phyloP scores from a whole-genome alignment of 2,329 filamentous ascomycete genomes.

The Trichoderma brevicompactum region DNA sequence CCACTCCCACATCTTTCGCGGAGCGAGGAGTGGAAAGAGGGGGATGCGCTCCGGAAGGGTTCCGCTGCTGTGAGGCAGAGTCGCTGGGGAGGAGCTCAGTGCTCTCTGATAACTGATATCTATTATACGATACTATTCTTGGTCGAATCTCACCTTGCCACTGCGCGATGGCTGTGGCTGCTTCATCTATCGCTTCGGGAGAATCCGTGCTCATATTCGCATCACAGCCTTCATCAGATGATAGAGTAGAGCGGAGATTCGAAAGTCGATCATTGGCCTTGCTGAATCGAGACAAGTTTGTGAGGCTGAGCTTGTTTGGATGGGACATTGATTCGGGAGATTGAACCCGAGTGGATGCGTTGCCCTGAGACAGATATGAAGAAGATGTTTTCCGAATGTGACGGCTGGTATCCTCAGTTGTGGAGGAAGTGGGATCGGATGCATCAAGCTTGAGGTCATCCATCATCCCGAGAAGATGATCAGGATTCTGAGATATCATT shows the following conservation, averaged over 20 bases:
- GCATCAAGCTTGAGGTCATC: conserved; percentile 29
- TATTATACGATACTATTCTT: conserved; percentile 34
- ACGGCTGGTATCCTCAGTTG: conserved; percentile 1
- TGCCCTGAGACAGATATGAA: conserved; percentile 37
- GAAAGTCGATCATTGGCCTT: conserved; percentile 39
- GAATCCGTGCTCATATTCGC: conserved; percentile 30
- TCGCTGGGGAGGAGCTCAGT: conserved; percentile 36
- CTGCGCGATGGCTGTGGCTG: conserved; percentile 35
- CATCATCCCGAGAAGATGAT: conserved; percentile 32
- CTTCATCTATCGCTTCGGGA: conserved; percentile 35
- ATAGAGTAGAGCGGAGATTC: conserved; percentile 36
- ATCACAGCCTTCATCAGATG: conserved; percentile 18
- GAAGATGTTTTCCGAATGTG: conserved; percentile 40
- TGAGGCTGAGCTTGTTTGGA: conserved; percentile 36
- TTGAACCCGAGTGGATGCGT: conserved; percentile 33
- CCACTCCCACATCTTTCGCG: background rate
- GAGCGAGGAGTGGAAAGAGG: background rate
- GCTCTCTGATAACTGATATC: conserved; percentile 38
- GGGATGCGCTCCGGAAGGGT: background rate
- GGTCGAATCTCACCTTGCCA: conserved; percentile 36
- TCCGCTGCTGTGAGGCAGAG: conserved; percentile 32
- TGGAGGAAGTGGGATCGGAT: background rate
- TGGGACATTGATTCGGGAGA: conserved; percentile 38
- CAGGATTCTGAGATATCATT: conserved; percentile 15
- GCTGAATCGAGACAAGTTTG: conserved; percentile 40